A percentile compares a stretch with the other conserved stretches of the same genome.
These are phyloP conservation scores for Lotmaria passim DNA, from an alignment of 208 protist genomes.

Conservation along the genomic window DNA sequence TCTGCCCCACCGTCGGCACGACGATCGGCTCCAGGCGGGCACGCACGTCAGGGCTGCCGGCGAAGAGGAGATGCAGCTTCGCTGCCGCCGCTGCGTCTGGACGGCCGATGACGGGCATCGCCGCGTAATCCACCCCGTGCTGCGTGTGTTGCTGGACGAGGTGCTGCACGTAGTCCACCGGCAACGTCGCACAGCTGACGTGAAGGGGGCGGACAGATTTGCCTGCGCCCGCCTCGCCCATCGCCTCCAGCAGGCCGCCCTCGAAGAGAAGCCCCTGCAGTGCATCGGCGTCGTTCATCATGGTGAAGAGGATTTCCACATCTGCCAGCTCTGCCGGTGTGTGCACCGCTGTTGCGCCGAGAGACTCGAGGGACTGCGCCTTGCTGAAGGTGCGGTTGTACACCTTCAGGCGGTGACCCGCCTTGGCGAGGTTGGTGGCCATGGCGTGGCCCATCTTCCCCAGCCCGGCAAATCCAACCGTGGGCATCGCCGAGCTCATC, in stretches of 20 bases:
- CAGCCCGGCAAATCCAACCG: constrained; percentile 34
- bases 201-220: constrained; percentile 23
- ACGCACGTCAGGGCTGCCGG: constrained; percentile 7
- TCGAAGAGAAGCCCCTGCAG: constrained; percentile 24
- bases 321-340: constrained; percentile 24
- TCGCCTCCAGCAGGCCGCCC: constrained; percentile 23
- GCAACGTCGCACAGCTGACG: constrained; percentile 38
- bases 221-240: constrained; percentile 7
- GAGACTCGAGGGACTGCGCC: constrained; percentile 16
- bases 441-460: constrained; percentile 44
- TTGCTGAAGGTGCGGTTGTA: constrained; percentile 39
- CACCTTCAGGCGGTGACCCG: constrained; percentile 29
- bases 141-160: constrained; percentile 16
- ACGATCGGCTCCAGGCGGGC: constrained; percentile 30
- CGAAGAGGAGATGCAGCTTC: constrained; percentile 39
- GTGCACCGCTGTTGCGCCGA: constrained; percentile 17
- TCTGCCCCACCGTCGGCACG: constrained; percentile 30
- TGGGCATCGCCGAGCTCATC: not conserved
- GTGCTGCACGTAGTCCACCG: constrained; percentile 23
- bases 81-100: constrained; percentile 35
- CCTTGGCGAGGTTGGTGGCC: constrained; percentile 23
- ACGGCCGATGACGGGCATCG: constrained; percentile 37
- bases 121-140: constrained; percentile 23
- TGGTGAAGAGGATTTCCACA: constrained; percentile 39
- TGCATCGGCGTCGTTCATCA: constrained; percentile 31